Evolutionary conservation across 441 rosid genomes (phyloP), one percentile per base, ranked within the genome.

Genomic region (Eutrema salsugineum): DNA sequence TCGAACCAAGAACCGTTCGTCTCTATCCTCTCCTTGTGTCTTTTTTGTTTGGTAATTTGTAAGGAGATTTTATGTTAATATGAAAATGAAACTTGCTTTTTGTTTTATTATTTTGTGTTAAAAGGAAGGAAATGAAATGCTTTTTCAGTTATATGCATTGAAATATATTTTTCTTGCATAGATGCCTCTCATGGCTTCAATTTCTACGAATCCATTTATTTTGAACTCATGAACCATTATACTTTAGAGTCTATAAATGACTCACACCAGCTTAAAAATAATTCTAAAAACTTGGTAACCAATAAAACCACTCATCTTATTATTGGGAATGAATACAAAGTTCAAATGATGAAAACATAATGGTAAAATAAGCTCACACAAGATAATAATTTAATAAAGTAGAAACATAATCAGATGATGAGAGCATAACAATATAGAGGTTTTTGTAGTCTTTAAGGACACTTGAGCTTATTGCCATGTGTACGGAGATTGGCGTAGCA

Each of bases 401-500:
- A 64, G 65, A 19, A 36, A 43, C 58, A 72, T 16, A 14, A 32
- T 5, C 32, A 51, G 40, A 59, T 46, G 35, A 47, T 56, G 49
- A 54, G 39, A 27, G 49, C 11, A 72, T 19, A 14, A 8, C 5
- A 12, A 24, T 33, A 16, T 17, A 11, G 58, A 40, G 27, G 27
- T 32, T 66, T 49, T 22, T 35, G 22, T 32, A 70, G 43, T 11
- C 17, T 68, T 61, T 33, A 89, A 55, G 91, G 96, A 84, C 96
- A 90, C 76, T 85, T 90, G 75, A 72, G 96, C 75, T 70, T 81
- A 73, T 88, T 79, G 33, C 86, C 93, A 67, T 84, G 89, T 43
- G 91, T 90, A 49, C 74, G 84, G 82, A 87, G 85, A 35, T 8
- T 73, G 27, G 91, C 90, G 49, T 90, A 86, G 74, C 93, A 90